Conservation (phyloP, 2,329 filamentous ascomycete genomes). For the Pseudonectria buxi region DNA sequence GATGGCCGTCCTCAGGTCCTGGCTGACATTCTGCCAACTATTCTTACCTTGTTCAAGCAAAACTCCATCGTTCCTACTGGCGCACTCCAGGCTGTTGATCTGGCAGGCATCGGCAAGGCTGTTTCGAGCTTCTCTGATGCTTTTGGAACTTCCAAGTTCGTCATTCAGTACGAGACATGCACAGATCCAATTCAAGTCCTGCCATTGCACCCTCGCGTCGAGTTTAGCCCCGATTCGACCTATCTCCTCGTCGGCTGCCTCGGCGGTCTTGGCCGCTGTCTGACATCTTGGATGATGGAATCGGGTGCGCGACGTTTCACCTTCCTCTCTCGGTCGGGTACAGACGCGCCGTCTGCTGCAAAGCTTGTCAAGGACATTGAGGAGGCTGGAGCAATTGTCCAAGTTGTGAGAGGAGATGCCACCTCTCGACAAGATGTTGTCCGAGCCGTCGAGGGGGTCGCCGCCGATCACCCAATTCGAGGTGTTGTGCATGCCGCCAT, state of each 20-base stretch:
- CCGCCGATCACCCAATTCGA: conserved; percentile 10
- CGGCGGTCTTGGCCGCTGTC: conserved; percentile 13
- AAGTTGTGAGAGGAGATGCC: conserved; percentile 10
- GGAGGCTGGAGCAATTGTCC: conserved; percentile 9
- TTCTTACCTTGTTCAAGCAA: too few species aligned
- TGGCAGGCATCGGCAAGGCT: too few species aligned
- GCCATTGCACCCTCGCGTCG: too few species aligned
- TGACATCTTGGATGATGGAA: conserved; percentile 9
- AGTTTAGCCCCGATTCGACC: too few species aligned
- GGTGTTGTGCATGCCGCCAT: conserved; percentile 17
- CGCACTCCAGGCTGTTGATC: too few species aligned
- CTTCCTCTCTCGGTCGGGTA: conserved; percentile 21
- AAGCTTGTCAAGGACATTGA: conserved; percentile 14
- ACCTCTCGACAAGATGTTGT: conserved; percentile 4
- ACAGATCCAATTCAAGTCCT: too few species aligned
- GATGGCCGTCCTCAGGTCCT: too few species aligned
- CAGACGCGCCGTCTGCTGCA: conserved; percentile 10
- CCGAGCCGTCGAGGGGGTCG: not conserved
- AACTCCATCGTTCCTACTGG: too few species aligned
- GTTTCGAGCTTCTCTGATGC: too few species aligned
- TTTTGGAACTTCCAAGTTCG: too few species aligned
- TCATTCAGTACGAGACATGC: too few species aligned
- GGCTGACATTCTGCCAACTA: too few species aligned
- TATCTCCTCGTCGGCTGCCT: conserved; percentile 18
- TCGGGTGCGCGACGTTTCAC: conserved; percentile 21